phyloP scores from a whole-genome alignment of 768 basidiomycete genomes.

The Kwoniella dendrophila region DNA sequence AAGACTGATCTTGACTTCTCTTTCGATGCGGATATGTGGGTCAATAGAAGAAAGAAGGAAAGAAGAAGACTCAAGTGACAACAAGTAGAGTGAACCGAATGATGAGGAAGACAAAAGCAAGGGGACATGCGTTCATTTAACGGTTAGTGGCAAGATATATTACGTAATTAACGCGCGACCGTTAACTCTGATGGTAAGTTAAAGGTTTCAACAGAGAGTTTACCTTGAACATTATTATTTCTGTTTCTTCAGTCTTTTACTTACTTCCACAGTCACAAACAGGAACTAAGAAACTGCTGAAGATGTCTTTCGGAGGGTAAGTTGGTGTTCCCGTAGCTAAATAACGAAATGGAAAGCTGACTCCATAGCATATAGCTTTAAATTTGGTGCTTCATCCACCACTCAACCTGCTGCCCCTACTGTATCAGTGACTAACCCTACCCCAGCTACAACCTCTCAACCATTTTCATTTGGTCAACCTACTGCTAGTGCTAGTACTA shows the following conservation, averaged over 20 bases:
- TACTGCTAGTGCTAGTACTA: slow-evolving; percentile 12
- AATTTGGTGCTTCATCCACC: slow-evolving; percentile 30
- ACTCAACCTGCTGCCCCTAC: slow-evolving; percentile 30
- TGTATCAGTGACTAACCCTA: slow-evolving; percentile 33
- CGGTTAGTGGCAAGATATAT: no score
- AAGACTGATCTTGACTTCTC: no score
- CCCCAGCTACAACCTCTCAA: slow-evolving; percentile 16
- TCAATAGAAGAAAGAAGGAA: no score
- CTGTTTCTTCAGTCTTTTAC: background rate
- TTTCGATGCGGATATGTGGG: no score
- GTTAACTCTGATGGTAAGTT: no score
- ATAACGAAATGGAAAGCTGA: slow-evolving; percentile 1
- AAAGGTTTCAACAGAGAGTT: no score
- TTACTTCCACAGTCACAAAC: background rate
- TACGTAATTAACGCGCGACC: background rate
- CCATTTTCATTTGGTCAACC: slow-evolving; percentile 42
- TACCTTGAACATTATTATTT: no score
- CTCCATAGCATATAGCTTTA: slow-evolving; percentile 24
- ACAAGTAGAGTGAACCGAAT: no score
- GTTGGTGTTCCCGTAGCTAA: background rate
- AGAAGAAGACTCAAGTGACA: no score
- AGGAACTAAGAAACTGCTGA: background rate
- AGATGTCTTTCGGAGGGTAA: slow-evolving; percentile 33
- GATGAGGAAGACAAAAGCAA: no score
- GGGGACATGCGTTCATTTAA: no score